Evolutionary conservation across 2,329 filamentous ascomycete genomes (phyloP), one percentile per base, ranked within the genome.

Genomic region (Colletotrichum australisinense): DNA sequence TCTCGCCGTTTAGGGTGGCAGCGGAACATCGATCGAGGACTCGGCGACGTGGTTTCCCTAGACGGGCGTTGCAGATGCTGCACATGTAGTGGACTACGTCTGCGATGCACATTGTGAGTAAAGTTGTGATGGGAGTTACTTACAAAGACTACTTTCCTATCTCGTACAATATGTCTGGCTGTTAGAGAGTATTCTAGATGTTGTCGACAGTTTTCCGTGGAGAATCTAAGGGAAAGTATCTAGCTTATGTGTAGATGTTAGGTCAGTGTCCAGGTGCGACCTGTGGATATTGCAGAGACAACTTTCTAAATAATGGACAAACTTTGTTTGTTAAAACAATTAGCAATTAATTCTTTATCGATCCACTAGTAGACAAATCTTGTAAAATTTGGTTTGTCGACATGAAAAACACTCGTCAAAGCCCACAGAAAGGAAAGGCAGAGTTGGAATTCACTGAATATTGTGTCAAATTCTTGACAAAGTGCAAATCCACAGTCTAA

Each of bases 21-120:
- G 24, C 42, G 42, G 59, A 55, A 55, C 66, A 69, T 12, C 60
- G 57, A 24, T 64, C 66, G 53, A 72, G 38, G 30, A 35, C 22
- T 19, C 66, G 38, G 49, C 24, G 19, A 1, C 67, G 59, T 46
- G 70, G 66, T 28, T 65, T 69, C 26, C 59, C 59, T 16, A 49
- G 66, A 55, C 55, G 60, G 19, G 66, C 58, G 56, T 60, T 65
- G 67, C 70, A 70, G 9, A 73, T 49, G 46, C 38, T 32, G 67
- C 60, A 62, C 16, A 62, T 65, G 35, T 57, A 30, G 12, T 38
- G 70, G 28, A 42, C 19, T 6, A 46, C 60, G 60, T 57, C 62
- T 52, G 60, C 22, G 22, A 49, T 26, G 19, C 60, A 70, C 67
- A 62, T 73, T n/a, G 58, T 32, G 9, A 46, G n/a, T 5, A 11